These are phyloP conservation scores for Kodamaea fungicola DNA, from an alignment of 1,139 yeast species.

Conservation along the genomic window DNA sequence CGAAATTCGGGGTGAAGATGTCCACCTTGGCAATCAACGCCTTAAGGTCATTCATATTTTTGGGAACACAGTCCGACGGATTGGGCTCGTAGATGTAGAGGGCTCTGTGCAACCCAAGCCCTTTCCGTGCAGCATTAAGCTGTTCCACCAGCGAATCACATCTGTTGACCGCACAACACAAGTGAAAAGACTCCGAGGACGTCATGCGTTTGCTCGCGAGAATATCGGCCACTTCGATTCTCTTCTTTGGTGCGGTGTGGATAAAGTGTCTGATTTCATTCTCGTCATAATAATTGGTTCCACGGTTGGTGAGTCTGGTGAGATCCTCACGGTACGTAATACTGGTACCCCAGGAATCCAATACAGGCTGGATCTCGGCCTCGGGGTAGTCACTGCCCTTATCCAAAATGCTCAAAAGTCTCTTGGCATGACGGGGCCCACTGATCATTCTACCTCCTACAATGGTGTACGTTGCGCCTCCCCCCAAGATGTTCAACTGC, in stretches of 20 bases:
- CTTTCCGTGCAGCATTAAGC: slow-evolving; percentile 16
- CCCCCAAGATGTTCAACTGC: slow-evolving; percentile 67
- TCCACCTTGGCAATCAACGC: slow-evolving; percentile 47
- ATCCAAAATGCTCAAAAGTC: slow-evolving; percentile 71
- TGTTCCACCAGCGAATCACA: slow-evolving; percentile 44
- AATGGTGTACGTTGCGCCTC: slow-evolving; percentile 84
- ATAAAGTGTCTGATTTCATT: slow-evolving; percentile 52
- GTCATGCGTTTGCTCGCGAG: slow-evolving; percentile 31
- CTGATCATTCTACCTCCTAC: slow-evolving; percentile 68
- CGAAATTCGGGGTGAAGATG: slow-evolving; percentile 77
- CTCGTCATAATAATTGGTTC: slow-evolving; percentile 70
- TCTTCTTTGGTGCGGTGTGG: slow-evolving; percentile 54
- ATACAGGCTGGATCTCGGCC: slow-evolving; percentile 32
- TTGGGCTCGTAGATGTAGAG: slow-evolving; percentile 79
- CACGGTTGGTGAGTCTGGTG: slow-evolving; percentile 68
- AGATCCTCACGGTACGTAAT: slow-evolving; percentile 50
- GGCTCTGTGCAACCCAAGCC: slow-evolving; percentile 22
- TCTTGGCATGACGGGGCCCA: slow-evolving; percentile 27
- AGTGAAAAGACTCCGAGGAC: slow-evolving; percentile 54
- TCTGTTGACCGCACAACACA: slow-evolving; percentile 71
- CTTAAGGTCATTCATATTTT: slow-evolving; percentile 38
- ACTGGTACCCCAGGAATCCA: slow-evolving; percentile 63
- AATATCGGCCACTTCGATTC: slow-evolving; percentile 63
- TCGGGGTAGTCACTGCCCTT: slow-evolving; percentile 75
- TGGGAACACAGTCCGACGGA: slow-evolving; percentile 66